Evolutionary conservation across 2,329 filamentous ascomycete species (phyloP).

Genomic region (Penicillium sp.): DNA sequence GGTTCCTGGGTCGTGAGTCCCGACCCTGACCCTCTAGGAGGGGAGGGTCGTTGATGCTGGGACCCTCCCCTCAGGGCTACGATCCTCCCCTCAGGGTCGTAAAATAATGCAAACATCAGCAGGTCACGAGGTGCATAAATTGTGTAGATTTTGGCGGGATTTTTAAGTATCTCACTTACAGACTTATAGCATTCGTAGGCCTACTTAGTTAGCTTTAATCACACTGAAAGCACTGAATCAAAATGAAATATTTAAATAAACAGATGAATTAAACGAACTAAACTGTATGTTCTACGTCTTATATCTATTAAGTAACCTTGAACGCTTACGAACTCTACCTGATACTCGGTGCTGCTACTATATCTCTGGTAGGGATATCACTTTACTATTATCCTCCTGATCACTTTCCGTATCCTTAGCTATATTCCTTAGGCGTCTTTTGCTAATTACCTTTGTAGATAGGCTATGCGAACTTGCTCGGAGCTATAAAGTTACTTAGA

Average conservation of each 20-base stretch:
- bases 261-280: background rate
- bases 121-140: background rate
- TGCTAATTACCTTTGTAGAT: background rate
- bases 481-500: background rate
- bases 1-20: background rate
- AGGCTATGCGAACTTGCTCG: background rate
- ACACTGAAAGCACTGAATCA: background rate
- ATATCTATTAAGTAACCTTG: background rate
- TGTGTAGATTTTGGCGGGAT: background rate
- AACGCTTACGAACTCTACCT: background rate
- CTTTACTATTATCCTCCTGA: background rate
- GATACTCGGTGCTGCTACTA: background rate
- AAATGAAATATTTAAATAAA: background rate
- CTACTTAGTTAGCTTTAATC: background rate
- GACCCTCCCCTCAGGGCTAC: background rate
- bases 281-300: background rate
- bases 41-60: background rate
- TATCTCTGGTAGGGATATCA: background rate
- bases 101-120: background rate
- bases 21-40: background rate
- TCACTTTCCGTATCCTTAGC: background rate
- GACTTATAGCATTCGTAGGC: background rate
- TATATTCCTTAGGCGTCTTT: constrained; percentile 1
- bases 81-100: background rate
- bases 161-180: background rate